Conservation (phyloP, 192 early-diverging fungal species). For the Oehlia diaphana region DNA sequence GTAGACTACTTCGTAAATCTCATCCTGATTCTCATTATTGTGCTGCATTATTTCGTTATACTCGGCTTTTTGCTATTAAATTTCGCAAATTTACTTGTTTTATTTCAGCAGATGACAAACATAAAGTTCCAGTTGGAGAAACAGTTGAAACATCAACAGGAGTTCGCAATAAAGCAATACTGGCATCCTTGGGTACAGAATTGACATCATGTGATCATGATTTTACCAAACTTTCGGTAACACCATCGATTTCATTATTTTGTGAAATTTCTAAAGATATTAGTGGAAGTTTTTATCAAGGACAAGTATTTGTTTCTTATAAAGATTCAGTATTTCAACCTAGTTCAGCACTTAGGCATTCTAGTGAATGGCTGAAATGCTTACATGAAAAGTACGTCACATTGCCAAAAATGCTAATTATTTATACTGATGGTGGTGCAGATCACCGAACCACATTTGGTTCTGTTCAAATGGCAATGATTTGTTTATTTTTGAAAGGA, state of each 20-base stretch:
- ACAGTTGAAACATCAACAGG: neutral
- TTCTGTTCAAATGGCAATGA: neutral
- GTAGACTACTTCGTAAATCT: too few relatives aligned
- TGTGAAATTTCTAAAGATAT: neutral
- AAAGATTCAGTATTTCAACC: neutral
- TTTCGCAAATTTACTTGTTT: neutral
- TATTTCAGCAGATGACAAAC: neutral
- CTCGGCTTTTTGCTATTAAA: neutral
- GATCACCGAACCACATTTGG: neutral
- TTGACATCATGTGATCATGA: neutral
- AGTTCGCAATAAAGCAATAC: neutral
- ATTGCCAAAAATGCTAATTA: neutral
- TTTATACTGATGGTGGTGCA: neutral
- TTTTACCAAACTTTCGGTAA: neutral
- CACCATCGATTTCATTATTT: neutral
- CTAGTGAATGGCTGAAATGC: neutral
- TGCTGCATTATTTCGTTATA: neutral
- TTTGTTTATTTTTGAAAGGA: neutral
- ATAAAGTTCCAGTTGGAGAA: neutral
- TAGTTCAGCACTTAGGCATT: neutral
- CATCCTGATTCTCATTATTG: neutral
- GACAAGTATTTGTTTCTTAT: slow-evolving; percentile 1
- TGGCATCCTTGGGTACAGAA: neutral
- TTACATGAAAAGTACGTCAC: neutral
- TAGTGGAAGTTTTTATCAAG: neutral